These are phyloP conservation scores for Leccinum angustisporum DNA, from an alignment of 1,284 basidiomycete genomes.

Conservation along the genomic window DNA sequence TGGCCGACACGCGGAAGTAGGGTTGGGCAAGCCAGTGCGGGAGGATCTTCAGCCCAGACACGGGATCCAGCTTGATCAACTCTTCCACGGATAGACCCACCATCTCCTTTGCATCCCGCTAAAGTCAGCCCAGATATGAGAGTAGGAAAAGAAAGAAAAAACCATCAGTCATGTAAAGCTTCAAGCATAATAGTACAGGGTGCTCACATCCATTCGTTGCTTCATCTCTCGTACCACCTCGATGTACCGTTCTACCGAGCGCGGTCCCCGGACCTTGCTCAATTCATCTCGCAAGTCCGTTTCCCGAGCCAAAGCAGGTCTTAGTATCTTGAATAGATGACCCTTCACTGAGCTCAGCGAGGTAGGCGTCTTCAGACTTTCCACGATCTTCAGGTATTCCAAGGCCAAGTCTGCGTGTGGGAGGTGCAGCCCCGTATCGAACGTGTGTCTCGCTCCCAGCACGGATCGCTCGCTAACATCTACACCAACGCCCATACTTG, in stretches of 20 bases:
- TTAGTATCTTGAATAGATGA: conserved; percentile 91
- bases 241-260: conserved; percentile 45
- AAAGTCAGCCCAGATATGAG: background rate
- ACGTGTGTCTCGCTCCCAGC: conserved; percentile 2
- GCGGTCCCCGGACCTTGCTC: conserved; percentile 53
- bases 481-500: background rate
- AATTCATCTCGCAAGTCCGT: conserved; percentile 73
- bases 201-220: conserved; percentile 58
- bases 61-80: conserved; percentile 48
- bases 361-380: conserved; percentile 71
- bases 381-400: conserved; percentile 87
- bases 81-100: conserved; percentile 42
- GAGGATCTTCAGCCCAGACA: conserved; percentile 58
- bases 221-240: conserved; percentile 69
- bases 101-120: conserved; percentile 47
- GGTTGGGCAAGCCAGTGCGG: conserved; percentile 89
- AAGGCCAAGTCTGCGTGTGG: conserved; percentile 68
- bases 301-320: conserved; percentile 72
- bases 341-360: conserved; percentile 80
- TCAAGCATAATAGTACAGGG: background rate
- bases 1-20: conserved; percentile 17
- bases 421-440: conserved; percentile 53
- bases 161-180: conserved; percentile 1
- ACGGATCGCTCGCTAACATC: background rate
- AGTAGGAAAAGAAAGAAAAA: background rate